phyloP scores from a whole-genome alignment of 805 yeast species.

The Kuraishia cidri region DNA sequence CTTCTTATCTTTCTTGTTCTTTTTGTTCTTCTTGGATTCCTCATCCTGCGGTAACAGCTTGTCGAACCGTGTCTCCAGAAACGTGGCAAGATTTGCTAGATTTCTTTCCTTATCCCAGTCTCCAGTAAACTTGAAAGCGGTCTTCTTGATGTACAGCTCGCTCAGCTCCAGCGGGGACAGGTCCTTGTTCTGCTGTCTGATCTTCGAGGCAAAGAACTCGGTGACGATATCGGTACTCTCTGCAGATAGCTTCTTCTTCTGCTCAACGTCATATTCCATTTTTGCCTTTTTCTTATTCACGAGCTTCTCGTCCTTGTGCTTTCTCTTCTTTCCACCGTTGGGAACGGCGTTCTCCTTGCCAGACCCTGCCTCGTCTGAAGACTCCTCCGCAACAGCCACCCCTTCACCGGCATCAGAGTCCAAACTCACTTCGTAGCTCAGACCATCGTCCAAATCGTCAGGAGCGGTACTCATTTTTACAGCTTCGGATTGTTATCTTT shows the following conservation, averaged over 20 bases:
- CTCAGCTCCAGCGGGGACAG: constrained; percentile 68
- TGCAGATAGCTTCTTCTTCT: constrained; percentile 45
- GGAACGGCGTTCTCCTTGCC: constrained; percentile 8
- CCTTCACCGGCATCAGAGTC: constrained; percentile 26
- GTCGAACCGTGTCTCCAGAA: constrained; percentile 39
- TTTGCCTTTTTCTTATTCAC: constrained; percentile 57
- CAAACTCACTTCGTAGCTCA: constrained; percentile 48
- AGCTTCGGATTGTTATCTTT: no score
- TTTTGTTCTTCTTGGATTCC: constrained; percentile 14
- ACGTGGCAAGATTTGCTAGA: constrained; percentile 46
- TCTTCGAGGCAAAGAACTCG: constrained; percentile 54
- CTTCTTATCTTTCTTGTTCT: constrained; percentile 19
- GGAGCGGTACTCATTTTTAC: constrained; percentile 20
- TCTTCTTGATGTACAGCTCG: constrained; percentile 48
- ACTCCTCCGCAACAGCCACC: constrained; percentile 20
- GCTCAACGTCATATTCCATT: constrained; percentile 53
- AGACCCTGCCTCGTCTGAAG: constrained; percentile 12
- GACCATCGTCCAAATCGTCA: constrained; percentile 77
- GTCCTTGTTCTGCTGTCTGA: constrained; percentile 54
- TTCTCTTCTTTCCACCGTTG: constrained; percentile 14
- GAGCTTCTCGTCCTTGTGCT: constrained; percentile 31
- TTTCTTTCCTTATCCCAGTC: constrained; percentile 44
- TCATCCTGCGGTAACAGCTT: constrained; percentile 31
- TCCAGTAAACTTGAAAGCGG: constrained; percentile 53
- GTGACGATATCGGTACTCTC: constrained; percentile 53